phyloP scores from a whole-genome alignment of 2,329 filamentous ascomycete genomes.

The Nemania sp. region DNA sequence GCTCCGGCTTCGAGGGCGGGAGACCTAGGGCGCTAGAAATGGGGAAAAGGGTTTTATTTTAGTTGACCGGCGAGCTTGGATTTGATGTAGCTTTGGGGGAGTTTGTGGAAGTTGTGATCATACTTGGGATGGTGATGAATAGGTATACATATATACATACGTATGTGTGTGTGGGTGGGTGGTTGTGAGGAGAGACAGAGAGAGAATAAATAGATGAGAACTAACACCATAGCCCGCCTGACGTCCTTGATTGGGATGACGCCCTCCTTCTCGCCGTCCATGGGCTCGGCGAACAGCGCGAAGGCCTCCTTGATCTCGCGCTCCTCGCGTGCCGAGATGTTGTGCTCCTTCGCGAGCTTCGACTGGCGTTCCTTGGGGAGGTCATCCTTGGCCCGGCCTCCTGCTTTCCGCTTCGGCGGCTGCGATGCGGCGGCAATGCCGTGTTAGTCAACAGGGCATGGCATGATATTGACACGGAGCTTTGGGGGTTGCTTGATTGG shows the following conservation, averaged over 20 bases:
- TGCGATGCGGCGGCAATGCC: slow-evolving; percentile 34
- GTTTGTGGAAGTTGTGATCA: no score
- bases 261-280: slow-evolving; percentile 72
- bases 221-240: slow-evolving; percentile 73
- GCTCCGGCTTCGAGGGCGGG: slow-evolving; percentile 66
- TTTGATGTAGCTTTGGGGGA: no score
- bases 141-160: no score
- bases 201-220: slow-evolving; percentile 17
- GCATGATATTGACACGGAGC: no score
- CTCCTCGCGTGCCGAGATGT: slow-evolving; percentile 82
- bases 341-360: slow-evolving; percentile 90
- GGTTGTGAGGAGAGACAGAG: slow-evolving; percentile 3
- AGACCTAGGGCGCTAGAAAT: slow-evolving; percentile 76
- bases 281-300: slow-evolving; percentile 74
- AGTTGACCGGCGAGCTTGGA: neutral
- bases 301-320: slow-evolving; percentile 91
- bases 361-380: slow-evolving; percentile 65
- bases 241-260: slow-evolving; percentile 71
- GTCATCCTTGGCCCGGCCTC: slow-evolving; percentile 34
- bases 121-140: no score
- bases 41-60: neutral
- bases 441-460: neutral
- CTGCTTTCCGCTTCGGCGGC: slow-evolving; percentile 59
- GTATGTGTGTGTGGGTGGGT: neutral
- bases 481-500: no score